A percentile compares a stretch with the other conserved stretches of the same genome.
Conservation (phyloP, 2,329 filamentous ascomycete species). For the Paecilomyces sp. region DNA sequence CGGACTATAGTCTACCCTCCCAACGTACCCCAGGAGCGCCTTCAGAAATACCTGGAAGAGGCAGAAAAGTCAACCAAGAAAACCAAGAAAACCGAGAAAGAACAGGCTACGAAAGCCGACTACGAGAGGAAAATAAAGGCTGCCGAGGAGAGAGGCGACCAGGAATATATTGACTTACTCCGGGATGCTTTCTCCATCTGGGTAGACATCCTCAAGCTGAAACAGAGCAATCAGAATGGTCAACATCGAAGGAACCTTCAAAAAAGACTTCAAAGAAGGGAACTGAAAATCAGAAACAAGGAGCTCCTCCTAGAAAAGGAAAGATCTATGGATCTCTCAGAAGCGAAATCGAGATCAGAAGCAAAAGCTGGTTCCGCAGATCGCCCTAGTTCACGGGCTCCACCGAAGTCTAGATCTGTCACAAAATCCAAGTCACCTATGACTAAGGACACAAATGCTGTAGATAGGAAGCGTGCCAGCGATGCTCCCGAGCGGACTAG, state of each 20-base stretch:
- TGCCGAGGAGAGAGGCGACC: slow-evolving; percentile 1
- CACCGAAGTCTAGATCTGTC: background rate
- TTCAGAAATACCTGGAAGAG: slow-evolving; percentile 7
- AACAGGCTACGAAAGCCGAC: slow-evolving; percentile 1
- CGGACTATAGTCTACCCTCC: slow-evolving; percentile 9
- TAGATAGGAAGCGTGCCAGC: background rate
- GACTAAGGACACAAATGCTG: background rate
- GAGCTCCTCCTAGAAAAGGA: slow-evolving; percentile 8
- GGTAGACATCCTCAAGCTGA: background rate
- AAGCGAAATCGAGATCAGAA: background rate
- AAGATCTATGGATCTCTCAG: background rate
- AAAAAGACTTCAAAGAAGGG: no score
- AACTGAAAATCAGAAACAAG: background rate
- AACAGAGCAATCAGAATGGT: background rate
- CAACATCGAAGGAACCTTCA: no score
- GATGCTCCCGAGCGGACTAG: background rate
- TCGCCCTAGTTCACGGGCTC: background rate
- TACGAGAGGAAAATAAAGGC: slow-evolving; percentile 6
- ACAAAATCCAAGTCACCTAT: background rate
- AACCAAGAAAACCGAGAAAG: background rate
- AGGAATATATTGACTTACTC: slow-evolving; percentile 2
- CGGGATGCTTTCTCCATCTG: slow-evolving; percentile 1
- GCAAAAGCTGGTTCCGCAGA: background rate
- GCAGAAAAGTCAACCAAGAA: slow-evolving; percentile 8
- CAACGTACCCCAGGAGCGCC: slow-evolving; percentile 4